These are phyloP conservation scores for Penicillium malachiteum DNA, from an alignment of 495 filamentous ascomycete genomes.

Conservation along the genomic window DNA sequence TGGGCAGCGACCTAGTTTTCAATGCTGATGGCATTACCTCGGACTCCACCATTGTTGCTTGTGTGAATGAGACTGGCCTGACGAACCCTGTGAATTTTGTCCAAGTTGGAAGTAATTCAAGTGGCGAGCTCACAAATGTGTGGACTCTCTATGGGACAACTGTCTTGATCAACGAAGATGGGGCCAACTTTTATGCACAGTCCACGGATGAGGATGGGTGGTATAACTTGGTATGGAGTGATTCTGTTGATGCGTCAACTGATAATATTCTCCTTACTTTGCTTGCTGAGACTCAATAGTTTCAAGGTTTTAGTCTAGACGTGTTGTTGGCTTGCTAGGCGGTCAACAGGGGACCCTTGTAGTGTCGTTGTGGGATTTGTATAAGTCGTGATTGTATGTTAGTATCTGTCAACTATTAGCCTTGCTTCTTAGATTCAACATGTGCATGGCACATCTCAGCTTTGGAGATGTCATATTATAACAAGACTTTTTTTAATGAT, in stretches of 20 bases:
- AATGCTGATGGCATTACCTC: not conserved
- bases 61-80: not conserved
- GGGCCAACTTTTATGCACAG: slow-evolving; percentile 10
- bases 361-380: no score
- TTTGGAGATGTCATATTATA: no score
- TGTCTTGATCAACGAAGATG: slow-evolving; percentile 18
- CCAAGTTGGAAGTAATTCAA: no score
- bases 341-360: no score
- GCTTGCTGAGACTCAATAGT: not conserved
- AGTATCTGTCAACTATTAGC: no score
- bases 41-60: slow-evolving; percentile 2
- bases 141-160: slow-evolving; percentile 28
- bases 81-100: slow-evolving; percentile 3
- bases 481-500: no score
- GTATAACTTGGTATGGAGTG: slow-evolving; percentile 36
- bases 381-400: no score
- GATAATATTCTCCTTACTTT: slow-evolving; percentile 24
- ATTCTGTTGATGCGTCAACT: slow-evolving; percentile 18
- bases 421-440: no score
- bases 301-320: no score
- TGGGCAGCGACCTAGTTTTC: not conserved
- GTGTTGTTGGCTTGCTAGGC: no score
- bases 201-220: slow-evolving; percentile 14
- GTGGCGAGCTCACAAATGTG: not conserved
- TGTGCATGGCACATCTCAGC: no score